Base-by-base conservation (phyloP, 2,329 filamentous ascomycete genomes). In the Ceratocystiopsis sp. region DNA sequence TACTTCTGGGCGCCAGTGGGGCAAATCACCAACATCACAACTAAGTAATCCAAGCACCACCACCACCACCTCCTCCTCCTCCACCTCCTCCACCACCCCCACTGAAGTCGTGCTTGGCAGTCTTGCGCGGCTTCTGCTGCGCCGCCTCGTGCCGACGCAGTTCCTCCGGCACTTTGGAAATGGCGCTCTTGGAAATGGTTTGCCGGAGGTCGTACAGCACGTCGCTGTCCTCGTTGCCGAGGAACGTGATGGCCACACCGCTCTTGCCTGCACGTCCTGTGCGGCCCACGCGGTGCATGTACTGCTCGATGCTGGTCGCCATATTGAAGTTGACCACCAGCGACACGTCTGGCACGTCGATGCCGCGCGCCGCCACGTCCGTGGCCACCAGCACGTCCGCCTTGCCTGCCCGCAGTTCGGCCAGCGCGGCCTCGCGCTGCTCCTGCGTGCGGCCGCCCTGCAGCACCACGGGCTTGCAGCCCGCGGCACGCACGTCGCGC, bases 261-360 rank as follows among this genome's bases (percentile, higher is more conserved):
- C 75, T 87, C 74, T 96, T 96, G 48, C 91, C 91, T 2, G 91
- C 91, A 78, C 91, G 82, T 69, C 91, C 91, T 2, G 91, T 98
- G 65, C 91, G 81, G 61, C 91, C 91, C 55, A 98, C 82, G 65
- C 91, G 80, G 68, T 98, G 91, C 3, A 89, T 96, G 60, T 98
- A 98, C 56, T 76, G 81, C 64, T 98, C 91, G 52, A 98, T 96
- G 52, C 70, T 85, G 13, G 66, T 78, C 0, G 91, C 82, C 91
- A 98, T 96, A 69, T 96, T 98, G 74, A 96, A 98, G 67, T 98
- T 98, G 59, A 98, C 73, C 45, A 98, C 91, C 47, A 98, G 72
- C 48, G 76, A 84, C 36, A 98, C 91, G 56, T 96, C 91, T 0
- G 83, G 78, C 4, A 98, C 87, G 62, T 98, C 91, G 59, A 98